Evolutionary conservation across 2,329 filamentous ascomycete genomes (phyloP).

Genomic region (Lasiodiplodia theobromae): DNA sequence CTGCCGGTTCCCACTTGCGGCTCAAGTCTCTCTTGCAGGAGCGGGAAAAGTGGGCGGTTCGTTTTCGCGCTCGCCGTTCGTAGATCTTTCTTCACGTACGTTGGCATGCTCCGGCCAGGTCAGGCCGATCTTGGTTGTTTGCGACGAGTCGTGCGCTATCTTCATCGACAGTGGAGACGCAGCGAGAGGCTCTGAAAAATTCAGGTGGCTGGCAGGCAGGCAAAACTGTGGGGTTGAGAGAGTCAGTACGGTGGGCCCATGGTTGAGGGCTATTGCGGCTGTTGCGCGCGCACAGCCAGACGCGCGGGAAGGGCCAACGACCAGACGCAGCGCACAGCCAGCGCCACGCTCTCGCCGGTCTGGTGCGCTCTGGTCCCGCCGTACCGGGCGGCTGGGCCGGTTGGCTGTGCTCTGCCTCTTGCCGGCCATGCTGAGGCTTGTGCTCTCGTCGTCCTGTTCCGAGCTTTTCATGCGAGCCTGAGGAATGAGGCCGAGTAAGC

Average conservation of each 20-base stretch:
- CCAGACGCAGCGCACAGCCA: conserved; percentile 3
- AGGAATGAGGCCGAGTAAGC: conserved; percentile 12
- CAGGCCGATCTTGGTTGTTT: conserved; percentile 2
- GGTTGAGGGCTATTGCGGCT: conserved; percentile 21
- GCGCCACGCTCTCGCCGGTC: conserved; percentile 12
- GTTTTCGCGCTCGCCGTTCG: not conserved
- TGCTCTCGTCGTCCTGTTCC: conserved; percentile 3
- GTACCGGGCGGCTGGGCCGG: conserved; percentile 5
- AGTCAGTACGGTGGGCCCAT: conserved; percentile 18
- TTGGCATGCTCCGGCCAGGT: not conserved
- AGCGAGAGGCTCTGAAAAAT: conserved; percentile 26
- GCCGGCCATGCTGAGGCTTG: conserved; percentile 6
- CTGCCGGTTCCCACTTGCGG: conserved; percentile 21
- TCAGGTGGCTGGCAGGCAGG: conserved; percentile 21
- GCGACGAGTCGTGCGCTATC: conserved; percentile 1
- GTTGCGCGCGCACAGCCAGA: conserved; percentile 24
- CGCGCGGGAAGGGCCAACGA: conserved; percentile 19
- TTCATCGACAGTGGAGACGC: conserved; percentile 12
- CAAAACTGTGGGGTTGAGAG: conserved; percentile 10
- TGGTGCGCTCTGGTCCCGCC: conserved; percentile 14
- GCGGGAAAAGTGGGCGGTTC: conserved; percentile 15
- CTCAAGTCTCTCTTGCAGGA: conserved; percentile 14
- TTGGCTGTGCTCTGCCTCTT: conserved; percentile 17
- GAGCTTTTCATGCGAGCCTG: conserved; percentile 9
- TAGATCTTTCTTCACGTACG: conserved; percentile 26